These are phyloP conservation scores for Smallanthus sonchifolius DNA, from an alignment of 129 eudicot species.

Conservation along the genomic window DNA sequence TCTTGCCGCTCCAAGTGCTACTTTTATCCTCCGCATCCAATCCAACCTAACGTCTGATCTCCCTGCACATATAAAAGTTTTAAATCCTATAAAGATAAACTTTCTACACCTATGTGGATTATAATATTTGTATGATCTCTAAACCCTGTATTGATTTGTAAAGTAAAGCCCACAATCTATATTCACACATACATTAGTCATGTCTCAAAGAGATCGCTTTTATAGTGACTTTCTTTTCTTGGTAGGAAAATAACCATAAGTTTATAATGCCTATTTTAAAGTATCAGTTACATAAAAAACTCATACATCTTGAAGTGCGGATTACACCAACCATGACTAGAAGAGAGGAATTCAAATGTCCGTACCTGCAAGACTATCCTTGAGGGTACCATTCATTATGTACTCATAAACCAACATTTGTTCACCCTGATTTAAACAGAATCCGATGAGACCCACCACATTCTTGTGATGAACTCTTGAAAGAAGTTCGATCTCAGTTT, in stretches of 20 bases:
- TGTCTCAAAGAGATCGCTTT: not conserved
- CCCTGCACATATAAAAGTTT: slow-evolving; percentile 29
- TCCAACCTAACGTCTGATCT: slow-evolving; percentile 36
- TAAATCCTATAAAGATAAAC: not conserved
- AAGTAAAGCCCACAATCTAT: not conserved
- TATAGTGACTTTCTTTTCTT: not conserved
- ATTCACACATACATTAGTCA: not conserved
- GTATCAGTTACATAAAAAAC: not conserved
- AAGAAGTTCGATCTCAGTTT: slow-evolving; percentile 50
- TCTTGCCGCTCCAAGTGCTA: slow-evolving; percentile 54
- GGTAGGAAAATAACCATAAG: not conserved
- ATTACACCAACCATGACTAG: not conserved
- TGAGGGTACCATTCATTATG: slow-evolving; percentile 31
- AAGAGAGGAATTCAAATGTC: not conserved
- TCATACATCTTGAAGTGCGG: not conserved
- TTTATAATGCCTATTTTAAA: not conserved
- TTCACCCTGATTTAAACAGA: slow-evolving; percentile 43
- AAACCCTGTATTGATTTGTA: not conserved
- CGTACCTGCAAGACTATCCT: slow-evolving; percentile 35
- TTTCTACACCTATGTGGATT: not conserved
- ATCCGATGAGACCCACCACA: slow-evolving; percentile 41
- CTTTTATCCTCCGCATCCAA: slow-evolving; percentile 39
- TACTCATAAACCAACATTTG: slow-evolving; percentile 49
- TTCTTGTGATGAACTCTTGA: slow-evolving; percentile 51
- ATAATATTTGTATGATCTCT: not conserved